Evolutionary conservation across 345 rosid genomes (phyloP).

Genomic region (Populus nigra): DNA sequence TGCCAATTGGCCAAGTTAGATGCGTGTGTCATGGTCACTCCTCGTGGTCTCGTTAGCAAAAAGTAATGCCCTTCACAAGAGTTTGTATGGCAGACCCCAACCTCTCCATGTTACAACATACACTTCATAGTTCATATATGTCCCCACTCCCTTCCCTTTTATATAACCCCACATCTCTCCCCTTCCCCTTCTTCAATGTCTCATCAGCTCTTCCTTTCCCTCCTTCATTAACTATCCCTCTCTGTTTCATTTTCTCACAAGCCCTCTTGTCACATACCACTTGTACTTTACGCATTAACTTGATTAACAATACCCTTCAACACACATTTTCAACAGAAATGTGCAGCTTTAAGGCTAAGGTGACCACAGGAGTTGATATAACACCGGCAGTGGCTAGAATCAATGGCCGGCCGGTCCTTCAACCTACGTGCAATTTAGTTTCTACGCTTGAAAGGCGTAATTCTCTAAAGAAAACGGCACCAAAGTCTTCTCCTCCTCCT

Average conservation of each 20-base stretch:
- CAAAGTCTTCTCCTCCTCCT: constrained; percentile 24
- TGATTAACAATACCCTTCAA: neutral
- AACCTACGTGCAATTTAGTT: constrained; percentile 51
- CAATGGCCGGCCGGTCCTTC: constrained; percentile 63
- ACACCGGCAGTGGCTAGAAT: constrained; percentile 32
- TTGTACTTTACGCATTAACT: neutral
- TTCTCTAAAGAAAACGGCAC: constrained; percentile 27
- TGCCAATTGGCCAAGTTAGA: constrained; percentile 24
- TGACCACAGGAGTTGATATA: constrained; percentile 29
- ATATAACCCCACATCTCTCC: constrained; percentile 12
- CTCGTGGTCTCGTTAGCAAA: constrained; percentile 38
- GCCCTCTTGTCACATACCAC: neutral
- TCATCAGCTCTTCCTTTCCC: neutral
- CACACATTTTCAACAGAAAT: constrained; percentile 12
- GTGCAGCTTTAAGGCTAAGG: constrained; percentile 46
- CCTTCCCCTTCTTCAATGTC: neutral
- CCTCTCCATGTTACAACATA: constrained; percentile 36
- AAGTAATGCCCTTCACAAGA: constrained; percentile 34
- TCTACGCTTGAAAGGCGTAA: constrained; percentile 29
- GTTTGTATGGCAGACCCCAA: constrained; percentile 45
- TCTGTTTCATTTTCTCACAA: neutral
- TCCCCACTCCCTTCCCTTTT: constrained; percentile 18
- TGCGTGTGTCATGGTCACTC: constrained; percentile 21
- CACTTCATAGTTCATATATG: neutral
- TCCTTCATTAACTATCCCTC: neutral